Conservation (phyloP, 2,329 filamentous ascomycete species). For the Talaromyces sp. region DNA sequence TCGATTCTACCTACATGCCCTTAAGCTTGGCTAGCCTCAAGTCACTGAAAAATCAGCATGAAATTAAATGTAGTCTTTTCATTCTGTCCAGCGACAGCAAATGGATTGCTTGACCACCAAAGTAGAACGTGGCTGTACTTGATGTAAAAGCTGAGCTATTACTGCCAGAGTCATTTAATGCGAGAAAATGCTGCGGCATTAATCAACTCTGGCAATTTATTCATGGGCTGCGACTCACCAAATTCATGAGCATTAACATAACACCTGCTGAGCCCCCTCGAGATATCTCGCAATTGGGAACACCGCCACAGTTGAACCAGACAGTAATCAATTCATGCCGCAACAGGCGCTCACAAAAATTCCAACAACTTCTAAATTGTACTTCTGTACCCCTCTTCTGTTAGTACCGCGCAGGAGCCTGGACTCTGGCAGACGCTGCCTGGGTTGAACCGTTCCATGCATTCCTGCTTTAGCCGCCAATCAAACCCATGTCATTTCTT, state of each 20-base stretch:
- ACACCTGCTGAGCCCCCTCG: background rate
- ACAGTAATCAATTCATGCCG: background rate
- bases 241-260: background rate
- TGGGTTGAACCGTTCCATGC: background rate
- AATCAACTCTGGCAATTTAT: background rate
- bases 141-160: background rate
- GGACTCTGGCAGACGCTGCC: background rate
- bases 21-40: too few species aligned
- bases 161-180: background rate
- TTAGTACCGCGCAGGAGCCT: background rate
- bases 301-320: background rate
- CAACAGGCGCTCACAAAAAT: background rate
- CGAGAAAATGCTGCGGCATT: background rate
- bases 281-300: background rate
- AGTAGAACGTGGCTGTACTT: background rate
- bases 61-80: background rate
- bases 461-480: background rate
- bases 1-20: too few species aligned
- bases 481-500: conserved; percentile 5
- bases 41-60: background rate
- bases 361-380: background rate
- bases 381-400: background rate
- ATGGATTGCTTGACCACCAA: background rate
- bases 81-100: background rate
- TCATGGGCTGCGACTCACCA: background rate